Percentiles rank a stretch among this genome's conserved stretches.
phyloP scores from a whole-genome alignment of 495 filamentous ascomycete species.

The Xylaria flabelliformis region DNA sequence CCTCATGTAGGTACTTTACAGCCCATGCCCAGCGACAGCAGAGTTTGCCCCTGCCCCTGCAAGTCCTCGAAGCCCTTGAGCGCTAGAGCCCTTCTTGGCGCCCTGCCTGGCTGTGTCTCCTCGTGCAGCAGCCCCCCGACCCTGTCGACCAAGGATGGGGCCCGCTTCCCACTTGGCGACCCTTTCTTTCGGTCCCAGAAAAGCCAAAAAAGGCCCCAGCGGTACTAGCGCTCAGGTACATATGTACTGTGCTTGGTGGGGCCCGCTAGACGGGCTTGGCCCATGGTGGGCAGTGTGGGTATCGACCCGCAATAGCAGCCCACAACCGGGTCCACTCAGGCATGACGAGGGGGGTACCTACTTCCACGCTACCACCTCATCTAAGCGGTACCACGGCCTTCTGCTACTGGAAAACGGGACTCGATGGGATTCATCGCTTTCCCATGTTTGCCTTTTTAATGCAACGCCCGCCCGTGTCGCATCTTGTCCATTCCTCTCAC shows the following conservation, averaged over 20 bases:
- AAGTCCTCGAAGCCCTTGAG: not conserved
- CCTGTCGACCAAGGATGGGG: not conserved
- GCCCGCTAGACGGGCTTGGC: not conserved
- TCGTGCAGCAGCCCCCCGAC: conserved; percentile 7
- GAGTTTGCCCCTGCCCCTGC: not conserved
- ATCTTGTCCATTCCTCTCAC: conserved; percentile 34
- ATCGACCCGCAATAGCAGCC: not conserved
- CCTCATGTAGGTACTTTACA: too few relatives aligned
- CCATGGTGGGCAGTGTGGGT: not conserved
- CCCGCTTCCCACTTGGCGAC: conserved; percentile 19
- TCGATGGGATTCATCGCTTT: conserved; percentile 45
- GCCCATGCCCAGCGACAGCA: not conserved
- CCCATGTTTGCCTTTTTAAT: conserved; percentile 45
- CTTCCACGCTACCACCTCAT: conserved; percentile 14
- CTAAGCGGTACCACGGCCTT: conserved; percentile 23
- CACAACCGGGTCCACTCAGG: not conserved
- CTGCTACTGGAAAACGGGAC: conserved; percentile 34
- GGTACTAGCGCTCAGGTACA: conserved; percentile 22
- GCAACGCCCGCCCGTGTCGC: conserved; percentile 32
- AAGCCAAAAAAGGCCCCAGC: conserved; percentile 3
- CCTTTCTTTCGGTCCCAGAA: conserved; percentile 23
- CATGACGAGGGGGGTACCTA: too few relatives aligned
- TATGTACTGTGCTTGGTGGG: conserved; percentile 19
- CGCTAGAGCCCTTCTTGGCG: not conserved
- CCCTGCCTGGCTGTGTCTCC: not conserved